Base-by-base conservation (phyloP, 1,139 yeast species). In the Candida neerlandica region DNA sequence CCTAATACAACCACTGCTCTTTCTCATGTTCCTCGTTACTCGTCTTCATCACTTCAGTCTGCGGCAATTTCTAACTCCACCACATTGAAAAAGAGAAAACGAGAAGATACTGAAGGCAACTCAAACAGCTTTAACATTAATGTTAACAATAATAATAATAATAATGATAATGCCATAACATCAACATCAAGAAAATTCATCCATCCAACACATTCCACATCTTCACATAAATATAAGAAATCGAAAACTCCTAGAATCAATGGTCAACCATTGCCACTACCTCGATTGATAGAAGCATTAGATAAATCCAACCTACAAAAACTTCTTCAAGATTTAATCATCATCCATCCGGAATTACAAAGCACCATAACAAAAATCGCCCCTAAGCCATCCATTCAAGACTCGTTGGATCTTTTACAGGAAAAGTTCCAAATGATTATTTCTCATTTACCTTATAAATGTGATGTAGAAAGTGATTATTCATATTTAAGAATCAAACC, bases 401-500 rank as follows among this genome's bases (percentile, higher is more conserved):
- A 79, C 52, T 80, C 89, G 5, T 64, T 86, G 27, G 71, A 68
- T 11, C 71, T 82, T 32, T 69, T 89, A 48, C 66, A 71, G 35
- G 63, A 64, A 11, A 83, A 85, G 58, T 69, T 78, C 46, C 71
- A 75, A 14, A 59, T 60, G 3, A 80, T 89, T 27, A 62, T 71
- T 32, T 64, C 66, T 18, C 77, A 79, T 51, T 67, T 89, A 55
- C 96, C 96, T 1, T 89, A 87, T 65, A 85, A 85, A 57, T 89
- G 89, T 54, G 90, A 86, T 58, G 72, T 77, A 18, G 75, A 79
- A 45, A 83, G 88, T 47, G 98, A 92, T 65, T 94, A 94, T 64
- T 86, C 96, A n/a, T 94, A 86, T 67, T 75, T 89, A 51, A 77
- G 98, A 51, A 87, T 92, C 49, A 86, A 89, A 60, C 84, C 90